Evolutionary conservation across 2,329 filamentous ascomycete genomes (phyloP).

Genomic region (Xylariaceae sp.): DNA sequence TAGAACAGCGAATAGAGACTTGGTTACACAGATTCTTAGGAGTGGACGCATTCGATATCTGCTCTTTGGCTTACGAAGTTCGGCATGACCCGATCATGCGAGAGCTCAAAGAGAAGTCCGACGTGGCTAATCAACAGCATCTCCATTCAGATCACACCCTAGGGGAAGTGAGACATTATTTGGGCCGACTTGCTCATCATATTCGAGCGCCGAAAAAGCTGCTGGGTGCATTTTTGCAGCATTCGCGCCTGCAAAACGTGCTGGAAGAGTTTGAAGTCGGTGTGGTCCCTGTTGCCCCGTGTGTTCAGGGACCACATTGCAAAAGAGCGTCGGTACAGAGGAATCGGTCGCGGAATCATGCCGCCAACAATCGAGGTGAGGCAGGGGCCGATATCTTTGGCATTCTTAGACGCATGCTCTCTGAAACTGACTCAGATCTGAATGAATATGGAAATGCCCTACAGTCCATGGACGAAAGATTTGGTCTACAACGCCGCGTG

Average conservation of each 20-base stretch:
- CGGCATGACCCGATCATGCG: conserved; percentile 2
- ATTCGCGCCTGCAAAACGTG: conserved; percentile 28
- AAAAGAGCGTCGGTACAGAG: background rate
- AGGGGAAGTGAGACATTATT: conserved; percentile 35
- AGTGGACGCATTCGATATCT: background rate
- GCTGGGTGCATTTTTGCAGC: conserved; percentile 33
- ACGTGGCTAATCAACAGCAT: background rate
- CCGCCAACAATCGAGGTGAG: background rate
- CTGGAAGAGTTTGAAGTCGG: conserved; percentile 32
- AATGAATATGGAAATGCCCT: conserved; percentile 16
- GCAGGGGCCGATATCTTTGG: conserved; percentile 13
- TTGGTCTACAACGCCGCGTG: conserved; percentile 25
- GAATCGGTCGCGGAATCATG: conserved; percentile 6
- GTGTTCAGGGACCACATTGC: background rate
- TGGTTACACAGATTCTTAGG: too few relatives aligned
- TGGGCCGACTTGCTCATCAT: conserved; percentile 46
- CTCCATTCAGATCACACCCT: conserved; percentile 11
- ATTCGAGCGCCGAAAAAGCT: conserved; percentile 39
- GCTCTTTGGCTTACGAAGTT: conserved; percentile 4
- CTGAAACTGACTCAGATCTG: conserved; percentile 9
- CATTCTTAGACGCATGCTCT: conserved; percentile 20
- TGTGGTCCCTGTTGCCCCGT: background rate
- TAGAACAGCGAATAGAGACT: too few relatives aligned
- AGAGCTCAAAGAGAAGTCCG: background rate
- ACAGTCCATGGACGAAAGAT: conserved; percentile 28